phyloP scores from a whole-genome alignment of 2,329 filamentous ascomycete species.

The Fusarium torulosum region DNA sequence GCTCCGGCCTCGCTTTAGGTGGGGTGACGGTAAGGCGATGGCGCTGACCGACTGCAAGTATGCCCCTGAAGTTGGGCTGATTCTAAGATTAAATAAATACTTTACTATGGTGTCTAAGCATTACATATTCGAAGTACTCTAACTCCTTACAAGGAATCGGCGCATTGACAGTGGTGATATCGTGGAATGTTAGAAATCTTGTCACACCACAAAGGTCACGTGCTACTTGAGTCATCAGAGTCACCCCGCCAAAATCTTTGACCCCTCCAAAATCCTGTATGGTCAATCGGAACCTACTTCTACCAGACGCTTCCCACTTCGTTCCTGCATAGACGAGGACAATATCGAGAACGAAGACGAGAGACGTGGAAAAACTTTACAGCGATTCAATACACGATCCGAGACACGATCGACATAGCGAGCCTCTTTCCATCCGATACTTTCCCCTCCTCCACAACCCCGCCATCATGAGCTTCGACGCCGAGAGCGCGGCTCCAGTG shows the following conservation, averaged over 20 bases:
- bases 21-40: constrained; percentile 38
- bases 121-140: constrained; percentile 5
- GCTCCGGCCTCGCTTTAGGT: constrained; percentile 40
- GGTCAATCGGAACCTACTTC: constrained; percentile 39
- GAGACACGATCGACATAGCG: background rate
- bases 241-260: constrained; percentile 46
- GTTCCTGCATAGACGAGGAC: constrained; percentile 15
- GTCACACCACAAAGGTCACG: constrained; percentile 29
- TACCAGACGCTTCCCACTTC: constrained; percentile 27
- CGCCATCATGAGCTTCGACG: constrained; percentile 48
- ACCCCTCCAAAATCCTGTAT: constrained; percentile 43
- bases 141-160: background rate
- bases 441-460: constrained; percentile 7
- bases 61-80: constrained; percentile 5
- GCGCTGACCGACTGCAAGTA: background rate
- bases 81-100: background rate
- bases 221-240: constrained; percentile 43
- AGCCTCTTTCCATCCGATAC: background rate
- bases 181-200: constrained; percentile 6
- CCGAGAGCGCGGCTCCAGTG: constrained; percentile 43
- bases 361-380: constrained; percentile 10
- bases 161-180: constrained; percentile 19
- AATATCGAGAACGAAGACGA: background rate
- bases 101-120: fast-evolving
- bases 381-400: background rate